Conservation (phyloP, 1,284 basidiomycete species). For the Rhodotorula sp. region DNA sequence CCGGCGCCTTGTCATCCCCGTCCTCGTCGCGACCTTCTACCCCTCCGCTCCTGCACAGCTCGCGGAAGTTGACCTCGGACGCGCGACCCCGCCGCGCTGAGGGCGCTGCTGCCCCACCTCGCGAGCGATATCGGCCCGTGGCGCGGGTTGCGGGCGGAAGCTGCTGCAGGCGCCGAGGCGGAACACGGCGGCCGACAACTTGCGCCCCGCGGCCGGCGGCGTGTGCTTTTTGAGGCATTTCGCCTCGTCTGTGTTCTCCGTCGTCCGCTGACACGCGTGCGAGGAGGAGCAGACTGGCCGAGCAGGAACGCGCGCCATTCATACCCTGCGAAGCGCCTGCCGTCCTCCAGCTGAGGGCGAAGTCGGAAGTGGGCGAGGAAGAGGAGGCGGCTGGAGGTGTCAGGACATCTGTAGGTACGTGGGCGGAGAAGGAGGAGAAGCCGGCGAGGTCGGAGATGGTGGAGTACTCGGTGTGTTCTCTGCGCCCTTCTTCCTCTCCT, state of each 20-base stretch:
- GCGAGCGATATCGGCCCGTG: not conserved
- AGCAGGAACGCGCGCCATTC: too few species aligned
- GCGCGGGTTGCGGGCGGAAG: not conserved
- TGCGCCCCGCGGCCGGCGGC: too few species aligned
- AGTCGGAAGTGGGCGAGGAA: not conserved
- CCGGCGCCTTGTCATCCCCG: slow-evolving; percentile 4
- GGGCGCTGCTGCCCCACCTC: not conserved
- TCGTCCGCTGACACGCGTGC: too few species aligned
- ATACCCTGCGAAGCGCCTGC: too few species aligned
- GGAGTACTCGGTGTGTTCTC: slow-evolving; percentile 12
- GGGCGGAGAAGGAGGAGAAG: not conserved
- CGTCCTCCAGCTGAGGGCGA: too few species aligned
- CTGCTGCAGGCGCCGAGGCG: not conserved
- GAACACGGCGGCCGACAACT: not conserved
- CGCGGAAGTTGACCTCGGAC: not conserved
- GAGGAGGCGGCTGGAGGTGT: too few species aligned
- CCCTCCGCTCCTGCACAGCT: not conserved
- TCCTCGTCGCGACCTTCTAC: not conserved
- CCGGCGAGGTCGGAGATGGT: slow-evolving; percentile 7
- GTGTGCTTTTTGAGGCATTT: too few species aligned
- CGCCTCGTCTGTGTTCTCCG: too few species aligned
- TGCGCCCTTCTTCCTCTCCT: not conserved
- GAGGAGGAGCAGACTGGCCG: too few species aligned
- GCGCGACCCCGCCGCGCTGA: slow-evolving; percentile 4
- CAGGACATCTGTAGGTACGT: too few species aligned